phyloP scores from a whole-genome alignment of 345 rosid genomes.

The Citrus inodora region DNA sequence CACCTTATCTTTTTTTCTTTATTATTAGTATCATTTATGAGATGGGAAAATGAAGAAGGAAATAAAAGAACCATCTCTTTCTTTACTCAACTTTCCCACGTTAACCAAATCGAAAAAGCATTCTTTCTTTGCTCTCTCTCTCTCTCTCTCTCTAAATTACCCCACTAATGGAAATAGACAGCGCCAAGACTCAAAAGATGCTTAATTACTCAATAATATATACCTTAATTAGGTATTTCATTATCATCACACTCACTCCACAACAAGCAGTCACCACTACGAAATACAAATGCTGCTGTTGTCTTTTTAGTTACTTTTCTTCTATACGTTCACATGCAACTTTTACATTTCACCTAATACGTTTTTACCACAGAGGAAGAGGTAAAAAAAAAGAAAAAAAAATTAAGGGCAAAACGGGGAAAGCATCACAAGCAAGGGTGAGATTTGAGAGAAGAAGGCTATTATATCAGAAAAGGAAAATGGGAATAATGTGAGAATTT shows the following conservation, averaged over 20 bases:
- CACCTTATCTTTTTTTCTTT: slow-evolving; percentile 2
- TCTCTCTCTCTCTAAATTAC: slow-evolving; percentile 4
- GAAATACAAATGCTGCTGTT: too few species aligned
- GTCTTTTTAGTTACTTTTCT: too few species aligned
- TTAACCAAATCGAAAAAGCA: slow-evolving; percentile 78
- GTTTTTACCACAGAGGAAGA: slow-evolving; percentile 18
- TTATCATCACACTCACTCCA: slow-evolving; percentile 22
- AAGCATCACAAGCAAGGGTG: background rate
- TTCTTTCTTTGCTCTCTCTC: slow-evolving; percentile 3
- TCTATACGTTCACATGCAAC: too few species aligned
- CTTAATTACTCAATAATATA: slow-evolving; percentile 30
- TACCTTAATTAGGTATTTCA: slow-evolving; percentile 27
- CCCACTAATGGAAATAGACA: slow-evolving; percentile 32
- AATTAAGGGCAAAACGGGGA: slow-evolving; percentile 13
- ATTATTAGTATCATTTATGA: slow-evolving; percentile 6
- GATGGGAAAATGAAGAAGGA: slow-evolving; percentile 10
- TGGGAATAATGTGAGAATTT: slow-evolving; percentile 65
- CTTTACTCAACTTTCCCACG: slow-evolving; percentile 49
- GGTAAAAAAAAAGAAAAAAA: background rate
- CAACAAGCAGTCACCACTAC: background rate
- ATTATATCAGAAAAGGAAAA: slow-evolving; percentile 57
- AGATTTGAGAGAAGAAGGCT: background rate
- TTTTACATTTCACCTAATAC: background rate
- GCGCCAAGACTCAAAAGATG: slow-evolving; percentile 20
- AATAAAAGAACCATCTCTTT: slow-evolving; percentile 53